Conservation (phyloP, 371 early-diverging fungal genomes). For the Zychaea mexicana region DNA sequence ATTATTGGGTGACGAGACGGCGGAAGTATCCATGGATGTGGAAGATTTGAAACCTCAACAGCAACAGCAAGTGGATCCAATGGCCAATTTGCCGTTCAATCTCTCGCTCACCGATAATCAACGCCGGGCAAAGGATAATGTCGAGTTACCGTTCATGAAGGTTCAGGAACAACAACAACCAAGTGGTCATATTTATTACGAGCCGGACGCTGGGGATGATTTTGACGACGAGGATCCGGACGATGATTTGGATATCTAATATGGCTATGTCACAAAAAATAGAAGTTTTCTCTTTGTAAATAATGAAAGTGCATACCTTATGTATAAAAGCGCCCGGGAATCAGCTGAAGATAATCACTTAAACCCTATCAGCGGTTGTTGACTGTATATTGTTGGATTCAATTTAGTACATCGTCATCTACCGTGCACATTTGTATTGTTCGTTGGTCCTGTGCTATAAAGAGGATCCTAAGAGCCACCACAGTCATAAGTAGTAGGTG, state of each 20-base stretch:
- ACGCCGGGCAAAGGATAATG: slow-evolving; percentile 69
- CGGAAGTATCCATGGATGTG: slow-evolving; percentile 11
- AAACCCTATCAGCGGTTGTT: too few relatives aligned
- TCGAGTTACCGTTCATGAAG: slow-evolving; percentile 81
- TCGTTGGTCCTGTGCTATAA: too few relatives aligned
- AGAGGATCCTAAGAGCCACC: too few relatives aligned
- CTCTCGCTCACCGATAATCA: slow-evolving; percentile 85
- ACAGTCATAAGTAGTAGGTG: too few relatives aligned
- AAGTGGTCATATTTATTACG: slow-evolving; percentile 26
- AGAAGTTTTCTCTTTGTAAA: too few relatives aligned
- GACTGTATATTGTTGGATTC: too few relatives aligned
- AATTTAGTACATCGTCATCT: too few relatives aligned
- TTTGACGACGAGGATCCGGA: slow-evolving; percentile 34
- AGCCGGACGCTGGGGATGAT: slow-evolving; percentile 33
- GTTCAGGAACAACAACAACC: slow-evolving; percentile 53
- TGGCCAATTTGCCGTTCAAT: slow-evolving; percentile 80
- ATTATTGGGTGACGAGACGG: slow-evolving; percentile 17
- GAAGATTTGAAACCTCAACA: neutral
- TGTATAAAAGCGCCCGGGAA: too few relatives aligned
- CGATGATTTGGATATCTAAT: slow-evolving; percentile 29
- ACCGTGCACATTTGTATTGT: too few relatives aligned
- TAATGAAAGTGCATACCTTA: too few relatives aligned
- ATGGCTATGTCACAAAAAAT: too few relatives aligned
- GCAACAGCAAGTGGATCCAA: slow-evolving; percentile 31
- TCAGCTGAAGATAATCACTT: too few relatives aligned